Evolutionary conservation across 345 rosid genomes (phyloP), one percentile per base, ranked within the genome.

Genomic region (Pugionium dolabratum): DNA sequence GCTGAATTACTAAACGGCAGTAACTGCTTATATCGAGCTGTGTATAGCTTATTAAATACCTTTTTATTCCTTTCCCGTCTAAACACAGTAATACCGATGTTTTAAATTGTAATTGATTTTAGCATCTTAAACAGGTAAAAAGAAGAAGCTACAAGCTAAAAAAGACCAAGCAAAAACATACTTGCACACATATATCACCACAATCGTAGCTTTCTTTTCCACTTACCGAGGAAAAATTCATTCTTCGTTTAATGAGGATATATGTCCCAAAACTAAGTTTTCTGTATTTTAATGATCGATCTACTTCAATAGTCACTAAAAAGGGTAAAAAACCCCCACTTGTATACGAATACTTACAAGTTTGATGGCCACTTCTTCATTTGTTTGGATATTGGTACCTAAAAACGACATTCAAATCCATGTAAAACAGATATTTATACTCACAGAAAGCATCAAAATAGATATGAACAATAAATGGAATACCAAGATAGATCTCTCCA

Each of bases 401-500:
- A 28, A 2, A 62, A 62, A 54, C 37, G 37, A 48, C 56, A 4
- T 42, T 59, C 27, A 59, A 68, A 30, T 8, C 42, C 34, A 68
- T 26, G 43, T 26, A 5, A 6, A 31, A 36, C 57, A 68, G 33
- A n/a, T 4, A 59, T 6, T 33, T 35, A 1, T 39, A 46, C 31
- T 52, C 36, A 29, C 1, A 7, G 1, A 34, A 52, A 48, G 27
- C 49, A 73, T 0, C 0, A 46, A 2, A 6, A 29, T 5, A 49
- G 41, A 59, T 1, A 2, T 39, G 10, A 64, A 32, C 53, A 34
- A 45, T 36, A 9, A 45, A 25, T 27, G 0, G 36, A 79, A 30
- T 73, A 91, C 99, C 99, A 49, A 88, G 86, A 78, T 90, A 86
- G 89, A 94, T 94, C 89, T 94, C 97, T 59, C 99, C 99, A 56